These are phyloP conservation scores for Chytriomyces sp. DNA, from an alignment of 192 early-diverging fungal genomes.

Conservation along the genomic window DNA sequence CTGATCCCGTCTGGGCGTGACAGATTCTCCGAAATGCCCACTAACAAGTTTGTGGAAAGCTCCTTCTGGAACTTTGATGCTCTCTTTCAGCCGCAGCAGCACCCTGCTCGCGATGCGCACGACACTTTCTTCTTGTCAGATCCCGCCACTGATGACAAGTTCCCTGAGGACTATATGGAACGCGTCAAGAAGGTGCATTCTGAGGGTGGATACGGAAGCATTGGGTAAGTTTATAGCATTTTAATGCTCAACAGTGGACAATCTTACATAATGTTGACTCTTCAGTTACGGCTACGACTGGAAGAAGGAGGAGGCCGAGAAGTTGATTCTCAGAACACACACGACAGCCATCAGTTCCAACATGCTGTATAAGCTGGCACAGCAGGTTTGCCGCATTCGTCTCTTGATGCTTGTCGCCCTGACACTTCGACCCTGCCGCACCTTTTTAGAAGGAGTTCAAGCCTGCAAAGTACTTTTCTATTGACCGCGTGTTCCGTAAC, in stretches of 20 bases:
- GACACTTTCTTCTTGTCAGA: constrained; percentile 64
- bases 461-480: constrained; percentile 98
- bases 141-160: constrained; percentile 71
- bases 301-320: constrained; percentile 90
- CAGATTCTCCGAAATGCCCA: constrained; percentile 96
- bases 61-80: constrained; percentile 99
- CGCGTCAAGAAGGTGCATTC: constrained; percentile 90
- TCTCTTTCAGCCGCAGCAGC: constrained; percentile 99
- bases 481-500: constrained; percentile 98
- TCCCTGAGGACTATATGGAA: constrained; percentile 88
- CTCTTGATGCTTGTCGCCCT: constrained; percentile 7
- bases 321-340: constrained; percentile 93
- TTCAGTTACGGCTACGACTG: constrained; percentile 82
- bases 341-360: constrained; percentile 91
- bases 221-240: constrained; percentile 56
- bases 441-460: constrained; percentile 66
- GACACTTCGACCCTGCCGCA: background rate
- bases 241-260: background rate
- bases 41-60: constrained; percentile 93
- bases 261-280: background rate
- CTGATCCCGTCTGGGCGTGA: background rate
- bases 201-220: constrained; percentile 91
- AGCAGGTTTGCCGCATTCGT: constrained; percentile 46
- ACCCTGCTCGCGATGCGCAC: constrained; percentile 74
- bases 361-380: constrained; percentile 92